Evolutionary conservation across 306 rosid species (phyloP), one percentile per base, ranked within the genome.

Genomic region (Clitoria ternatea): DNA sequence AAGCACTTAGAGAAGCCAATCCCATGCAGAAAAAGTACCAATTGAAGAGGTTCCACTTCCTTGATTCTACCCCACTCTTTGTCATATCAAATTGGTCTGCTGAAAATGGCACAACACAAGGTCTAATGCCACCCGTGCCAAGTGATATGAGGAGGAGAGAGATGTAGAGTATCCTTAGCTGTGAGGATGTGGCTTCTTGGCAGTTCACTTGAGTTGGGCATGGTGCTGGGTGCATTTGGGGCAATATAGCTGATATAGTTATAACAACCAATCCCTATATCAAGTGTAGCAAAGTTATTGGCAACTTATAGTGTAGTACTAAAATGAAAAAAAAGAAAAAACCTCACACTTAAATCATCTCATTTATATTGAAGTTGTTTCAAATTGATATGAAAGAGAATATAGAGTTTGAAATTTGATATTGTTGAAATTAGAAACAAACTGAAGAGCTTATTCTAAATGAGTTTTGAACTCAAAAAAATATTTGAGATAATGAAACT

Each of bases 21-120:
- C 80, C 85, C 88, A 86, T 89, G 76, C 73, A 19, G 20, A 92
- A 92, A 37, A 76, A 83, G 79, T 84, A 89, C 92, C 87, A 83
- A 42, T 88, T 89, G 88, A 92, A 92, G 42, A 92, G 84, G 71
- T 86, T 89, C 96, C 96, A 92, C 0, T 78, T 76, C 43, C 92
- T 80, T 0, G 73, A 19, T 17, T 48, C 81, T 1, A 86, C 78
- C 0, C 87, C 84, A 1, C 56, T 70, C 64, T 72, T 85, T 24
- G 85, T 23, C 96, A 85, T 92, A 42, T 92, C 92, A 30, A 92
- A 60, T 79, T 92, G 98, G 82, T 89, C 95, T 12, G 89, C 96
- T 1, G 95, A 88, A 27, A 89, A 89, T 10, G 95, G 83, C 1
- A 92, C 91, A 1, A 92, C 92, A 52, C 96, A 89, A 1, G 96